phyloP scores from a whole-genome alignment of 306 rosid species.

The Dryas octopetala region DNA sequence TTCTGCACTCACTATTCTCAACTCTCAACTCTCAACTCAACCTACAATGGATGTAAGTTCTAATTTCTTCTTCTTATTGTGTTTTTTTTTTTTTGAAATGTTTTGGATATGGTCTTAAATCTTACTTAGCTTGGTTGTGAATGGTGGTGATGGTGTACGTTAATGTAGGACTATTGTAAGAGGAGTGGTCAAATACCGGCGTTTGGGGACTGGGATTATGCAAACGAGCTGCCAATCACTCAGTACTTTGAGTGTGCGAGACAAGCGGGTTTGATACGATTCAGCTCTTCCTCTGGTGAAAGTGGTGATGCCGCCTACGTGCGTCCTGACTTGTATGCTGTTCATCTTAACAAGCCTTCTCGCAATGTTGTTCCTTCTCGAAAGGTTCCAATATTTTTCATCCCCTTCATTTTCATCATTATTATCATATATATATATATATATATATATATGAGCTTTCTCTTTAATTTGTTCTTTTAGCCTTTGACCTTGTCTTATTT shows the following conservation, averaged over 20 bases:
- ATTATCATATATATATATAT: no score
- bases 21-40: no score
- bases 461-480: not conserved
- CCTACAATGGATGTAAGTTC: slow-evolving; percentile 29
- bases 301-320: slow-evolving; percentile 33
- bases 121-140: not conserved
- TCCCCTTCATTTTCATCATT: not conserved
- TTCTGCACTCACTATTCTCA: not conserved
- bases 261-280: slow-evolving; percentile 79
- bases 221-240: slow-evolving; percentile 79
- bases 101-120: no score
- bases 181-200: slow-evolving; percentile 83
- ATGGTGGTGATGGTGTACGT: no score
- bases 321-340: slow-evolving; percentile 51
- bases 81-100: not conserved
- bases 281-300: slow-evolving; percentile 80
- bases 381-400: slow-evolving; percentile 42
- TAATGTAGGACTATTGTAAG: slow-evolving; percentile 34
- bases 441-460: not conserved
- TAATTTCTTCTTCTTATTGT: not conserved
- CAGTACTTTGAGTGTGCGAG: slow-evolving; percentile 88
- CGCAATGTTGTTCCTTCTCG: slow-evolving; percentile 26
- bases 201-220: slow-evolving; percentile 90
- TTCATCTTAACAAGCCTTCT: slow-evolving; percentile 41
- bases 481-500: not conserved